Base-by-base conservation (phyloP, 192 early-diverging fungal genomes). In the Backusella circina region DNA sequence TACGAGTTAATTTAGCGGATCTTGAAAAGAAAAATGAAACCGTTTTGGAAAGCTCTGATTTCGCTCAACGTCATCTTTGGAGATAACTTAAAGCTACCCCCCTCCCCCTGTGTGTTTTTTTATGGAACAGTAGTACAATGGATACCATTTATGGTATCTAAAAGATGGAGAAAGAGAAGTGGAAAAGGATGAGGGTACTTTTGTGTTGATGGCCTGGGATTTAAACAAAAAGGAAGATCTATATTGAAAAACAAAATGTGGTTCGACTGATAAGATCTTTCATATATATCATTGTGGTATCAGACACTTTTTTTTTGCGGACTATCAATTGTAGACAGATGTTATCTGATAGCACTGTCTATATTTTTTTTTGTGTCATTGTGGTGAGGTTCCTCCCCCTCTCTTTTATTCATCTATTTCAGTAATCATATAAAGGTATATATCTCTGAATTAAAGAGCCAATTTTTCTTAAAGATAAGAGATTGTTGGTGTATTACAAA, bases 181-280 rank as follows among this genome's bases (percentile, higher is more conserved):
- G 1, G 8, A 51, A 28, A 1, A 9, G 16, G 51, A 61, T 61
- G 54, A 61, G 23, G 54, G 54, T 61, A 61, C 23, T 5, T 61
- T 5, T n/a, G 44, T 61, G 23, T 26, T 61, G 9, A 51, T 51
- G 54, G n/a, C 21, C 54, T 61, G 54, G 23, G 54, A 28, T 61
- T 61, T 61, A 61, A 57, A 61, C 5, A 61, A 57, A 61, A 28
- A 28, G n/a, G 54, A 28, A 61, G 23, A 28, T 61, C 26, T 61
- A 28, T 61, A n/a, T n/a, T n/a, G 41, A 44, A 44, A 10, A 44
- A 44, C 33, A 15, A 41, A 41, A 16, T 10, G 18, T 61, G 26
- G 54, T 61, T 61, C 54, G 21, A 61, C 54, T 61, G 54, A 61
- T 61, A 61, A 61, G 54, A 61, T 61, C 50, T 51, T n/a, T 51